Percentiles rank a stretch among this genome's conserved stretches.
Evolutionary conservation across 345 rosid genomes (phyloP).

Genomic region (Populus euphratica): DNA sequence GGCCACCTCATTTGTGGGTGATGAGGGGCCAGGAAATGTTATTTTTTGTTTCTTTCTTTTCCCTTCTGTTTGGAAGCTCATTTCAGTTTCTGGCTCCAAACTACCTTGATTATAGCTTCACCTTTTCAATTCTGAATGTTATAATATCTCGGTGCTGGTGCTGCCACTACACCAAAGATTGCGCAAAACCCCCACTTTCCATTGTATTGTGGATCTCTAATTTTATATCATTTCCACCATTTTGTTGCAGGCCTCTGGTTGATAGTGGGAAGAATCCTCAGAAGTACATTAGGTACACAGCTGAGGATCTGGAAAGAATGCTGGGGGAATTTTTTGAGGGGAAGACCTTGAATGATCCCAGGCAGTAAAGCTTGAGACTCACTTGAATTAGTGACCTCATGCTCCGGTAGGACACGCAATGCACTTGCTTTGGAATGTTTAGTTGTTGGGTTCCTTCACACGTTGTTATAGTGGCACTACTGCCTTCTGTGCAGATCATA

Average conservation of each 20-base stretch:
- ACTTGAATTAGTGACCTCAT: not conserved
- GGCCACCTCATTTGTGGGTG: not conserved
- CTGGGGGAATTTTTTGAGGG: slow-evolving; percentile 93
- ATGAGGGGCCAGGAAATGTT: not conserved
- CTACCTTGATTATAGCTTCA: not conserved
- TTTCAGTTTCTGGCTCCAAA: not conserved
- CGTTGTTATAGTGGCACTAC: not conserved
- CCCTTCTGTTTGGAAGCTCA: not conserved
- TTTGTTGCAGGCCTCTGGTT: slow-evolving; percentile 66
- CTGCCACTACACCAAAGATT: not conserved
- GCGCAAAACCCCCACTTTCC: not conserved
- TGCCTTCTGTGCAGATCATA: not conserved
- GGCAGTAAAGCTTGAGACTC: slow-evolving; percentile 32
- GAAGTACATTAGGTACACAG: slow-evolving; percentile 72
- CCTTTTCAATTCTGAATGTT: not conserved
- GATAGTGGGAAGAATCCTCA: slow-evolving; percentile 79
- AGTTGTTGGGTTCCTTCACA: not conserved
- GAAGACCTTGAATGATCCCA: slow-evolving; percentile 64
- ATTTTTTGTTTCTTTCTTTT: not conserved
- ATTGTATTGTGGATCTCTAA: not conserved
- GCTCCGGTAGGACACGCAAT: not conserved
- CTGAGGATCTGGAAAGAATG: slow-evolving; percentile 93
- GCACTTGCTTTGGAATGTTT: not conserved
- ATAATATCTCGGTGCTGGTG: not conserved
- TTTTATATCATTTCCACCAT: not conserved